Conservation (phyloP, 129 eudicot species). For the Tagetes patula region DNA sequence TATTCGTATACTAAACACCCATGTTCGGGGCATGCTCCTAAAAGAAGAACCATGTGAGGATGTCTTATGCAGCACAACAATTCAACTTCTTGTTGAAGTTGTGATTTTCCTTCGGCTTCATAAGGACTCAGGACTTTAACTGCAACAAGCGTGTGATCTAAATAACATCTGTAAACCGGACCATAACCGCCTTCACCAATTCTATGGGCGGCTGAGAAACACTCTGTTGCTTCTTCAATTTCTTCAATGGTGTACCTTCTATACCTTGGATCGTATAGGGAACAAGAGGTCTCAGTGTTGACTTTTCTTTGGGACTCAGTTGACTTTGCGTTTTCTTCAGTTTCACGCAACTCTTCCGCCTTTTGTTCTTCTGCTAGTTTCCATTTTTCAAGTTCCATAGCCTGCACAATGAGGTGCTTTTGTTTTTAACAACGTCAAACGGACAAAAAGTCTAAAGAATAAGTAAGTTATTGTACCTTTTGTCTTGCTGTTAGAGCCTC, state of each 20-base stretch:
- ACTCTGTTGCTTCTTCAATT: constrained; percentile 64
- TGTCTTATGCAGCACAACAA: constrained; percentile 72
- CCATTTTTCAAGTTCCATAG: constrained; percentile 74
- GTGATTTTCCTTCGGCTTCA: constrained; percentile 78
- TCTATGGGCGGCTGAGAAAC: constrained; percentile 46
- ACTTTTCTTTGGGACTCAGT: constrained; percentile 66
- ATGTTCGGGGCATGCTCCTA: constrained; percentile 83
- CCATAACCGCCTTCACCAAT: constrained; percentile 90
- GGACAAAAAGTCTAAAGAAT: not conserved
- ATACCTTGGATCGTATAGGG: constrained; percentile 46
- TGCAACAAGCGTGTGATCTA: constrained; percentile 71
- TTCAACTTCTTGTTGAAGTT: constrained; percentile 83
- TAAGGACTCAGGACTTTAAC: constrained; percentile 77
- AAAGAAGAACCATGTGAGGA: constrained; percentile 84
- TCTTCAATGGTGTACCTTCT: constrained; percentile 76
- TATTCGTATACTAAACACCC: constrained; percentile 77
- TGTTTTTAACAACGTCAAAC: constrained; percentile 2
- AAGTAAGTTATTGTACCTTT: constrained; percentile 38
- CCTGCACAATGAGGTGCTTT: constrained; percentile 36
- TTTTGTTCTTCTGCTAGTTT: constrained; percentile 64
- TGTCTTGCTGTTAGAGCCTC: constrained; percentile 78
- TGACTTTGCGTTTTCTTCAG: constrained; percentile 57
- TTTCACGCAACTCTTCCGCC: constrained; percentile 49
- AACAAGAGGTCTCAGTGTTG: constrained; percentile 32
- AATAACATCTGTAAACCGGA: constrained; percentile 64